Conservation (phyloP, 129 eudicot species). For the Helianthus annuus region HanXRQr2.0-SUNRISE NC_035437.2:9864466-9864965, state of each 20-base stretch:
- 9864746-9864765: constrained; percentile 76
- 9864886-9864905: constrained; percentile 95
- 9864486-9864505: background rate
- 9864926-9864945: constrained; percentile 93
- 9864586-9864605: constrained; percentile 84
- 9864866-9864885: constrained; percentile 70
- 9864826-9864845: constrained; percentile 41
- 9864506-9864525: constrained; percentile 4
- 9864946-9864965: constrained; percentile 86
- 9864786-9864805: constrained; percentile 34
- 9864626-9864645: constrained; percentile 73
- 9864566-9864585: constrained; percentile 63
- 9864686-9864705: constrained; percentile 93
- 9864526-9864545: constrained; percentile 18
- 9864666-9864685: constrained; percentile 80
- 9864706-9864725: constrained; percentile 82
- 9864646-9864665: constrained; percentile 73
- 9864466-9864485: background rate
- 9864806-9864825: constrained; percentile 17
- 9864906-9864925: constrained; percentile 85
- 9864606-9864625: constrained; percentile 86
- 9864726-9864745: constrained; percentile 72
- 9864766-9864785: constrained; percentile 67
- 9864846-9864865: constrained; percentile 77
- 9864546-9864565: constrained; percentile 91